Evolutionary conservation across 1,284 basidiomycete species (phyloP), one percentile per base, ranked within the genome.

Genomic region (Phaffia rhodozyma): DNA sequence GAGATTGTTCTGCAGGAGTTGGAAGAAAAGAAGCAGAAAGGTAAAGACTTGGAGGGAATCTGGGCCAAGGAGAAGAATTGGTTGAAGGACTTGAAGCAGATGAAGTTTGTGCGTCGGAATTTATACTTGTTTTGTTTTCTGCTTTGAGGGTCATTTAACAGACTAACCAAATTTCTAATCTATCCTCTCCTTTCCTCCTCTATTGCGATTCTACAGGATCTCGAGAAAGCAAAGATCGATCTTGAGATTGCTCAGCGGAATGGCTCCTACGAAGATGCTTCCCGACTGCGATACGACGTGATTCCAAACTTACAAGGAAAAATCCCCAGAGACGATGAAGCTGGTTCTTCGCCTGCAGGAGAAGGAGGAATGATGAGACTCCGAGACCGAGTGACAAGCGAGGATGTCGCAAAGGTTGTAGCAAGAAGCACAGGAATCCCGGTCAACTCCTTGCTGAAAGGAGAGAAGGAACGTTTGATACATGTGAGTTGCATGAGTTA

Each of bases 401-500:
- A 86, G 71, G 91, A 94, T 73, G 91, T 96, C 65, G 85, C 92
- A 0, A 78, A 86, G 5, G 92, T 96, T 23, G 75, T 91, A 5
- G 88, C 87, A n/a, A 87, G 85, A 72, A 81, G 86, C 1, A 96
- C 92, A 0, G 92, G 92, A 20, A 92, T 97, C 51, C 92, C 93
- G 0, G 89, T 94, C 1, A 83, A 87, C 72, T 91, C 87, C 70
- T 76, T 97, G 61, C 76, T 96, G 68, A 88, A 89, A 72, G 91
- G 91, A 20, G 92, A 96, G 75, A 79, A 87, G 65, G 89, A 96
- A 73, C 88, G 89, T 68, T 78, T 97, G 34, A 84, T 96, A n/a
- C 84, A 91, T 76, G 87, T 89, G 68, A 64, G 85, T 78, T 4
- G 7, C 16, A 32, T 20, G 9, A 23, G 20, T 21, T 48, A 13